Evolutionary conservation across 2,329 filamentous ascomycete species (phyloP).

Genomic region (Thielaviopsis euricoi): DNA sequence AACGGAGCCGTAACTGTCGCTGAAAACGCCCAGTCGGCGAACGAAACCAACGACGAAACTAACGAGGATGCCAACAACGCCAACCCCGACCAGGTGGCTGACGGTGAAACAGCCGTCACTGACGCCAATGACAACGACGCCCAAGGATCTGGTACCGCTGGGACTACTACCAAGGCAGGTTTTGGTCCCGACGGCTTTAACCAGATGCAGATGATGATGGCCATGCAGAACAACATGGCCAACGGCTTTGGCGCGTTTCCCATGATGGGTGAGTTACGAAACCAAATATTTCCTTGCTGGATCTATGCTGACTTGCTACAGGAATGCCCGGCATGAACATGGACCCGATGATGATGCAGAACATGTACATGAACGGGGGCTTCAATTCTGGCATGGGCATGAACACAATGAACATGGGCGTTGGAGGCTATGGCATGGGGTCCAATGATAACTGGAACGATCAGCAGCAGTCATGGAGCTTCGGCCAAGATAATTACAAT

Average conservation of each 20-base stretch:
- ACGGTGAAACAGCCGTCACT: constrained; percentile 1
- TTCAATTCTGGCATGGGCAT: constrained; percentile 51
- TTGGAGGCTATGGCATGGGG: constrained; percentile 56
- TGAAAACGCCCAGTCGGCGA: neutral
- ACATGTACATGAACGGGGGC: constrained; percentile 64
- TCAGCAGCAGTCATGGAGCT: constrained; percentile 62
- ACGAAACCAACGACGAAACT: neutral
- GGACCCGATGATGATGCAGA: constrained; percentile 63
- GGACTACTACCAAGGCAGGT: constrained; percentile 29
- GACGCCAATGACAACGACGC: constrained; percentile 16
- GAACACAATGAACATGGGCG: constrained; percentile 37
- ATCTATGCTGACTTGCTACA: constrained; percentile 18
- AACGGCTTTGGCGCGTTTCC: constrained; percentile 42
- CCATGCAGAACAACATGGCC: constrained; percentile 53
- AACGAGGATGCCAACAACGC: neutral
- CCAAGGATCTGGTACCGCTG: constrained; percentile 17
- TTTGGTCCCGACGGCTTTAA: constrained; percentile 52
- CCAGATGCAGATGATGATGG: constrained; percentile 69
- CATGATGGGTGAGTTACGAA: constrained; percentile 65
- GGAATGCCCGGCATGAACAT: constrained; percentile 74
- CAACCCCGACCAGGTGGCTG: neutral
- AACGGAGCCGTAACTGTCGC: neutral
- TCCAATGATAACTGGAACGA: constrained; percentile 67
- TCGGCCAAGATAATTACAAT: constrained; percentile 80
- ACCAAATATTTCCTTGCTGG: too few relatives aligned